Percentiles rank a stretch among this genome's conserved stretches.
Conservation (phyloP, 306 rosid species). For the Begonia loranthoides region DNA sequence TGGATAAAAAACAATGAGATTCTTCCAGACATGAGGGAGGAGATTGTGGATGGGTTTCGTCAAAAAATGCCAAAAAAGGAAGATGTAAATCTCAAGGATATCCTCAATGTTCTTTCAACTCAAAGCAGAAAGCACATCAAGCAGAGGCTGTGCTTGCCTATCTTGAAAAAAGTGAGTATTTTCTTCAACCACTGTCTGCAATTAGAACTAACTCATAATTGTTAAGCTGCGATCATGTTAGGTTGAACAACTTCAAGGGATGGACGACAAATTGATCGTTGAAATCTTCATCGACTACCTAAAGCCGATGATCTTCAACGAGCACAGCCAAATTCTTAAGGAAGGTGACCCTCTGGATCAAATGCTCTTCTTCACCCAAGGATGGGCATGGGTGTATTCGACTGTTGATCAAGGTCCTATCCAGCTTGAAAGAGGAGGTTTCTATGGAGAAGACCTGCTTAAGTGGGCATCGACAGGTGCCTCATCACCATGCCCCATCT, state of each 20-base stretch:
- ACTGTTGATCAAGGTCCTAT: too few species aligned
- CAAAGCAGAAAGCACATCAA: too few species aligned
- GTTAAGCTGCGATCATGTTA: not conserved
- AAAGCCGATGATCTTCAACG: conserved; percentile 4
- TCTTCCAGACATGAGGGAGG: not conserved
- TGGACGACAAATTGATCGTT: not conserved
- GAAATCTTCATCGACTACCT: not conserved
- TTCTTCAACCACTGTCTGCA: too few species aligned
- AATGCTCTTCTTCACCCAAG: too few species aligned
- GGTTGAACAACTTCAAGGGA: not conserved
- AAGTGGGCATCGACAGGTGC: too few species aligned
- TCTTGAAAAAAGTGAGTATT: not conserved
- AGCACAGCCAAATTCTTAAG: conserved; percentile 6
- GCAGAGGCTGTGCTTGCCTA: too few species aligned
- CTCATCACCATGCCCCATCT: too few species aligned
- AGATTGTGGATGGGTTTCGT: not conserved
- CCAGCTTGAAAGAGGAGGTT: too few species aligned
- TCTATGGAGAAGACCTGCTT: too few species aligned
- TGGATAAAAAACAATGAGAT: conserved; percentile 8
- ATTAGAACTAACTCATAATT: not conserved
- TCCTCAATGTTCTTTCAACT: not conserved
- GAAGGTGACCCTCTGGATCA: not conserved
- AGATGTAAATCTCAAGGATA: not conserved
- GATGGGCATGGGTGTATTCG: too few species aligned
- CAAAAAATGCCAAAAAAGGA: conserved; percentile 3